A percentile compares a stretch with the other conserved stretches of the same genome.
These are phyloP conservation scores for Pyracantha coccinea DNA, from an alignment of 331 rosid species.

Conservation along the genomic window DNA sequence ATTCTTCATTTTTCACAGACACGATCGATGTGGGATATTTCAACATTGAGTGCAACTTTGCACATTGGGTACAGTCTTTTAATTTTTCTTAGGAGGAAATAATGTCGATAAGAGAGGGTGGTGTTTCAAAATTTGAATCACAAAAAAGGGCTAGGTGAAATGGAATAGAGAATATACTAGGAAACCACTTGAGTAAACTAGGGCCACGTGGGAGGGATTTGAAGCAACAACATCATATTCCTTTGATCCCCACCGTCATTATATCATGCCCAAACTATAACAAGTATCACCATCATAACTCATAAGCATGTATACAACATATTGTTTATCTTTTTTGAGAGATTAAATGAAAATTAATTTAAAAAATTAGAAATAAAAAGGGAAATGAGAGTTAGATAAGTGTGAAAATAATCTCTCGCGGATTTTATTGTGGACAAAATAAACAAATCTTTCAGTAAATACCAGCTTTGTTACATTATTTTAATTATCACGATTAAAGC, in stretches of 20 bases:
- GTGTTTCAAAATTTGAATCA: constrained; percentile 72
- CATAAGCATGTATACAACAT: background rate
- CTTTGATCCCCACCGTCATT: constrained; percentile 15
- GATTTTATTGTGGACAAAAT: constrained; percentile 69
- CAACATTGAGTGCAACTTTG: too few species aligned
- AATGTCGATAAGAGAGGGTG: constrained; percentile 7
- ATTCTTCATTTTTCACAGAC: too few species aligned
- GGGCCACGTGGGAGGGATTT: constrained; percentile 51
- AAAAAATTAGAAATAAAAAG: background rate
- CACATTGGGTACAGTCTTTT: too few species aligned
- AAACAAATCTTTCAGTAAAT: constrained; percentile 51
- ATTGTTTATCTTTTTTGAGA: background rate
- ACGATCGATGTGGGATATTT: too few species aligned
- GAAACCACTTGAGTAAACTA: constrained; percentile 30
- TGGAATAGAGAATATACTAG: constrained; percentile 12
- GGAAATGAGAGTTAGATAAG: background rate
- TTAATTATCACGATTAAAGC: constrained; percentile 50
- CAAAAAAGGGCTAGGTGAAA: constrained; percentile 31
- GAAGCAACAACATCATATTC: constrained; percentile 23
- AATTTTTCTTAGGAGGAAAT: too few species aligned
- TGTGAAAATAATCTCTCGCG: constrained; percentile 45
- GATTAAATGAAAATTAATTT: background rate
- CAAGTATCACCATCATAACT: background rate
- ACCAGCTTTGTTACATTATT: constrained; percentile 36
- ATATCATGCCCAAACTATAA: constrained; percentile 14